Conservation (phyloP, 2,329 filamentous ascomycete genomes). For the Phyllosticta paracitricarpa region DNA sequence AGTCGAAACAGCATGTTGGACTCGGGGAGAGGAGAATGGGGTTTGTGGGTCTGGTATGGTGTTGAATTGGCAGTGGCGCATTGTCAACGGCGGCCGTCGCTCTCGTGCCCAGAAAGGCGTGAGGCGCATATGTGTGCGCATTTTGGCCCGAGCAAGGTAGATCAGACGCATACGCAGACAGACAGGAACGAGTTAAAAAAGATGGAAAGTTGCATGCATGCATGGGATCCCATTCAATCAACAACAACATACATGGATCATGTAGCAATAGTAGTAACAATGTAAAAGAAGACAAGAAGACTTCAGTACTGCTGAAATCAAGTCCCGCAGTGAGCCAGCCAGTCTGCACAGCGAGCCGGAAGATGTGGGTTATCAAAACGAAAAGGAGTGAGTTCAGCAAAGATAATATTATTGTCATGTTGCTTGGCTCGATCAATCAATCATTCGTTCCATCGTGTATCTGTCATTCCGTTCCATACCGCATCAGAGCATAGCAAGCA, state of each 20-base stretch:
- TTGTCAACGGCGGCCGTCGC: neutral
- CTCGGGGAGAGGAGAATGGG: neutral
- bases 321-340: too few relatives aligned
- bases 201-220: neutral
- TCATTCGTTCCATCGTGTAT: too few relatives aligned
- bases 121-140: neutral
- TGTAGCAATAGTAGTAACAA: neutral
- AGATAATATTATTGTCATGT: too few relatives aligned
- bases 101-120: neutral
- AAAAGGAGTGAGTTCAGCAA: too few relatives aligned
- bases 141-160: neutral
- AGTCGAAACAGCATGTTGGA: neutral
- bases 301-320: too few relatives aligned
- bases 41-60: neutral
- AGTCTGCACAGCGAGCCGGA: too few relatives aligned
- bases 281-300: neutral
- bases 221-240: neutral
- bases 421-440: too few relatives aligned
- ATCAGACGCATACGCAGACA: neutral
- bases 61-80: neutral
- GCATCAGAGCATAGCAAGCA: too few relatives aligned
- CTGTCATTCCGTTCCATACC: too few relatives aligned
- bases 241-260: neutral
- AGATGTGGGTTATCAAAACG: too few relatives aligned
- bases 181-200: neutral